These are phyloP conservation scores for Chlamydomonas sphaeroides DNA, from an alignment of 139 green algal genomes.

Conservation along the genomic window DNA sequence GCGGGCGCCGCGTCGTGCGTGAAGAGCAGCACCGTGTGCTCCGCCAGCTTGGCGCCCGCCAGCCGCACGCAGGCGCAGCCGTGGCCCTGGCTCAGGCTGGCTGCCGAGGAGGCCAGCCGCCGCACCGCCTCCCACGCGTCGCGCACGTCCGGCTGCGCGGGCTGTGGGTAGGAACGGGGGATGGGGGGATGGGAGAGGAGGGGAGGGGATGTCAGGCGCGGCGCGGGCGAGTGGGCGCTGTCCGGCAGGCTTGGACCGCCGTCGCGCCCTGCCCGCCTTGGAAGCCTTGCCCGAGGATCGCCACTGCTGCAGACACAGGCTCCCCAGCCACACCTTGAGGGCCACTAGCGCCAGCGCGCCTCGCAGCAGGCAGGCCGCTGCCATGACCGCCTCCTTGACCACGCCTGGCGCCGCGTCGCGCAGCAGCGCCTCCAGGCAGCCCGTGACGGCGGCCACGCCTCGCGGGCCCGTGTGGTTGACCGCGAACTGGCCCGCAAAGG, in stretches of 20 bases:
- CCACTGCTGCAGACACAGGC: no score
- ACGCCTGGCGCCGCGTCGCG: slow-evolving; percentile 25
- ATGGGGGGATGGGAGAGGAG: neutral
- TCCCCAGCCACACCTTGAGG: slow-evolving; percentile 31
- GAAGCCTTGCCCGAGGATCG: no score
- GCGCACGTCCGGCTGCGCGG: slow-evolving; percentile 14
- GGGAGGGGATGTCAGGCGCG: neutral
- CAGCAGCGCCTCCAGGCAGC: slow-evolving; percentile 22
- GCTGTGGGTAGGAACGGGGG: neutral
- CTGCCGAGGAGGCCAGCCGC: neutral
- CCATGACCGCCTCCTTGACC: slow-evolving; percentile 40
- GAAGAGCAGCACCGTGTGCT: slow-evolving; percentile 41
- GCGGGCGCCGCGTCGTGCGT: slow-evolving; percentile 34
- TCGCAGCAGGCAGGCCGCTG: slow-evolving; percentile 25
- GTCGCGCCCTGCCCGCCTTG: no score
- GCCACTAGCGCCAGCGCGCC: slow-evolving; percentile 26
- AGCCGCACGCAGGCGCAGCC: slow-evolving; percentile 29
- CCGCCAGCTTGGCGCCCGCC: slow-evolving; percentile 39
- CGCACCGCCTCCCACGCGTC: slow-evolving; percentile 42
- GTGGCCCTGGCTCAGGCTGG: neutral
- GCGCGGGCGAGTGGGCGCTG: no score
- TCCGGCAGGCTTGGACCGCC: no score
- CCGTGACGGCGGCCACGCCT: neutral
- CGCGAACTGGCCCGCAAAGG: slow-evolving; percentile 29
- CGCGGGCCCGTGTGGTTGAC: neutral